Conservation (phyloP, 768 basidiomycete species). For the Mycena rosella region DNA sequence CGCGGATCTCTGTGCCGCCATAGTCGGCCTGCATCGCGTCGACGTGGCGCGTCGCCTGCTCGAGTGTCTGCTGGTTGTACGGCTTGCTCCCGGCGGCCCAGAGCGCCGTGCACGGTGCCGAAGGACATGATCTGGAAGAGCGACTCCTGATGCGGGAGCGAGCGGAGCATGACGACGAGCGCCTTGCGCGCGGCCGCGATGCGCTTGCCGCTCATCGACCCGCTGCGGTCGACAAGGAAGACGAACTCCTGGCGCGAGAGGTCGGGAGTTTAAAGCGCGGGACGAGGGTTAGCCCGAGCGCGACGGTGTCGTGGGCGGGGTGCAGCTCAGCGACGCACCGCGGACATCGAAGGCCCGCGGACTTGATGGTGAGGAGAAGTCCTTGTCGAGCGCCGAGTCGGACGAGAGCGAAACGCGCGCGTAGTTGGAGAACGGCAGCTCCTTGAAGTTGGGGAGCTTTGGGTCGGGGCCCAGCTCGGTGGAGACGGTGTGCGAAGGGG, state of each 20-base stretch:
- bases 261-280: constrained; percentile 55
- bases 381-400: constrained; percentile 43
- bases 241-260: constrained; percentile 57
- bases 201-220: constrained; percentile 50
- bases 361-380: constrained; percentile 58
- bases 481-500: constrained; percentile 33
- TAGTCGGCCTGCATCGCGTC: constrained; percentile 49
- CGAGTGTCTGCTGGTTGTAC: constrained; percentile 42
- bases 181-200: constrained; percentile 54
- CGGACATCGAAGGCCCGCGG: constrained; percentile 54
- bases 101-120: constrained; percentile 41
- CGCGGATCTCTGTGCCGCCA: constrained; percentile 56
- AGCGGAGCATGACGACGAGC: constrained; percentile 52
- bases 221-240: constrained; percentile 61
- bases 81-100: constrained; percentile 45
- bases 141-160: constrained; percentile 50
- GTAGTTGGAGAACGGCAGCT: constrained; percentile 32
- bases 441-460: constrained; percentile 24
- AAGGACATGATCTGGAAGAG: constrained; percentile 61
- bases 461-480: constrained; percentile 37
- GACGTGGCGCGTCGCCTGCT: constrained; percentile 43
- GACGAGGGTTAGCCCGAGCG: constrained; percentile 56
- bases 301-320: constrained; percentile 40
- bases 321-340: constrained; percentile 56
- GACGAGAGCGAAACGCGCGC: constrained; percentile 22